Evolutionary conservation across 83 land plant species (phyloP).

Genomic region (Picea engelmannii): DNA sequence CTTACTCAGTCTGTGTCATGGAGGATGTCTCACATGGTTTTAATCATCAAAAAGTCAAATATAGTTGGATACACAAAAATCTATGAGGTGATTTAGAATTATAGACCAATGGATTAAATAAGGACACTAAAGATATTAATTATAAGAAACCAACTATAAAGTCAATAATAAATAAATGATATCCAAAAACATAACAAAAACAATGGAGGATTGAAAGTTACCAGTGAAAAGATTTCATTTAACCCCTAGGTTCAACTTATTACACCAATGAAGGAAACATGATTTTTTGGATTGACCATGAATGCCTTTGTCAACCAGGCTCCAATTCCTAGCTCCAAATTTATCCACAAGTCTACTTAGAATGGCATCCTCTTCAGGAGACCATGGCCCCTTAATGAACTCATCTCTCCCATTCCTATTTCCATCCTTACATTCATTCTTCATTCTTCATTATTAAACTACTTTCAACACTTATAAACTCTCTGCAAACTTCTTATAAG

Average conservation of each 20-base stretch:
- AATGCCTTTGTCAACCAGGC: slow-evolving; percentile 45
- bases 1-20: too few relatives aligned
- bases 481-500: too few relatives aligned
- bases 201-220: background rate
- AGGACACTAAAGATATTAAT: too few relatives aligned
- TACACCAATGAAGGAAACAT: slow-evolving; percentile 58
- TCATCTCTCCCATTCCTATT: slow-evolving; percentile 22
- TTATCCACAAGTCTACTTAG: slow-evolving; percentile 37
- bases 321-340: slow-evolving; percentile 53
- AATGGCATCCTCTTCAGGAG: slow-evolving; percentile 42
- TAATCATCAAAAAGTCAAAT: too few relatives aligned
- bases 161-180: too few relatives aligned
- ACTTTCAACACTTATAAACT: background rate
- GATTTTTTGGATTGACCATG: slow-evolving; percentile 52
- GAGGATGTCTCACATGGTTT: too few relatives aligned
- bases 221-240: slow-evolving; percentile 48
- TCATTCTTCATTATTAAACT: background rate
- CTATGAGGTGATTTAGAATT: too few relatives aligned
- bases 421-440: slow-evolving; percentile 13
- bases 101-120: too few relatives aligned
- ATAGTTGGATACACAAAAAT: too few relatives aligned
- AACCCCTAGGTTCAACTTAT: slow-evolving; percentile 46
- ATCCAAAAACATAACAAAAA: too few relatives aligned
- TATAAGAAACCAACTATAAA: too few relatives aligned
- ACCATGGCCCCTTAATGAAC: slow-evolving; percentile 51